Conservation (phyloP, 352 stramenopile genomes). For the Phytopythium montanum region DNA sequence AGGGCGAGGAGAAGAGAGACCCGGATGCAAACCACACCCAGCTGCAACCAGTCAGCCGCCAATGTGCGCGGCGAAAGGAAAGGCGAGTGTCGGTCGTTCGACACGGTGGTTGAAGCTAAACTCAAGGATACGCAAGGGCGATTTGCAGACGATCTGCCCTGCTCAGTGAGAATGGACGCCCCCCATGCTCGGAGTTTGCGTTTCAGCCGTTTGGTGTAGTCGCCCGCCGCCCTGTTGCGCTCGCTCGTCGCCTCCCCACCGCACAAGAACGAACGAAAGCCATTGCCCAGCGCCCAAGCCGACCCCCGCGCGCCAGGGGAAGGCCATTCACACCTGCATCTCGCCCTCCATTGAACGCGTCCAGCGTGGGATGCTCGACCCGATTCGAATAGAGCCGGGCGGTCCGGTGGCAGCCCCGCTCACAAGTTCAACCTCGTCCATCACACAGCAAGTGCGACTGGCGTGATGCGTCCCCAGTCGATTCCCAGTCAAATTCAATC, state of each 20-base stretch:
- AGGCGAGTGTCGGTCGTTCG: background rate
- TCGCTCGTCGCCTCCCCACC: no score
- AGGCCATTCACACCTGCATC: no score
- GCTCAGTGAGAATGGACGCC: background rate
- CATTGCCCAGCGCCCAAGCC: no score
- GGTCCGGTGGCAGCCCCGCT: no score
- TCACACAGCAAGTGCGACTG: background rate
- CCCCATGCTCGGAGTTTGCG: background rate
- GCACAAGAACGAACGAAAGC: no score
- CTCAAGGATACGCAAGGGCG: constrained; percentile 1
- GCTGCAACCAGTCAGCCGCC: no score
- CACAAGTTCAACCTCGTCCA: background rate
- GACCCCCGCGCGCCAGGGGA: no score
- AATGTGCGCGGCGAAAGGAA: background rate
- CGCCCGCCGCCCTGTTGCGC: no score
- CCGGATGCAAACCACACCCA: no score
- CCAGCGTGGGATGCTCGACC: background rate
- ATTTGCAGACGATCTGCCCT: constrained; percentile 1
- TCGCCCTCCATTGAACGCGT: no score
- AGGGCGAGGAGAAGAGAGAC: no score
- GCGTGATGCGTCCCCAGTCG: background rate
- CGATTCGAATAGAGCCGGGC: background rate
- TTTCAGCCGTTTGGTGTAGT: background rate
- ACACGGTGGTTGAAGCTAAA: constrained; percentile 4
- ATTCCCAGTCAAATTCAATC: background rate